phyloP scores from a whole-genome alignment of 169 alveolate species.

The Plasmodium sp. region DNA sequence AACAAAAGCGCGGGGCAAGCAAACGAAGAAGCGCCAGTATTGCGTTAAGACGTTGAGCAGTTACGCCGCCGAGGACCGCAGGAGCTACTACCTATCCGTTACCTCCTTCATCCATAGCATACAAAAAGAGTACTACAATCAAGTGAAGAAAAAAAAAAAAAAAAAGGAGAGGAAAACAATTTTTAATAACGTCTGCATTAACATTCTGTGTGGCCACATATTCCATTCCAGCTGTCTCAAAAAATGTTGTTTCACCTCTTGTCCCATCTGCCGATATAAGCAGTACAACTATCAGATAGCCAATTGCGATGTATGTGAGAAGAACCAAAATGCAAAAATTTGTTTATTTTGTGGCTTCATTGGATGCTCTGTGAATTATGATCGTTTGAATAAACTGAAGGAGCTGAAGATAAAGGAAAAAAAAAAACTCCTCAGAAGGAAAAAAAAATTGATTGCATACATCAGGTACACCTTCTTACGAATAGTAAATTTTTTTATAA shows the following conservation, averaged over 20 bases:
- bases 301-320: conserved; percentile 57
- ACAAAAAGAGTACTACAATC: conserved; percentile 16
- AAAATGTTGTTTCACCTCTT: conserved; percentile 56
- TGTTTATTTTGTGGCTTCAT: conserved; percentile 59
- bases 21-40: not conserved
- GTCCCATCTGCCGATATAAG: conserved; percentile 64
- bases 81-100: not conserved
- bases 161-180: conserved; percentile 5
- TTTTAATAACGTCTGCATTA: conserved; percentile 47
- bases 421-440: conserved; percentile 20
- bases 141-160: conserved; percentile 18
- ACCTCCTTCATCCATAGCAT: not conserved
- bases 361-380: conserved; percentile 68
- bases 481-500: conserved; percentile 3
- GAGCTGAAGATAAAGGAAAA: conserved; percentile 24
- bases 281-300: conserved; percentile 71
- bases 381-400: conserved; percentile 2
- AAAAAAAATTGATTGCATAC: not conserved
- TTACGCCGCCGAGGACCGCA: not conserved
- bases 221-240: conserved; percentile 64
- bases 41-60: not conserved
- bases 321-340: conserved; percentile 27
- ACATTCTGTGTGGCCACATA: conserved; percentile 53
- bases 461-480: conserved; percentile 1
- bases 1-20: not conserved